Conservation (phyloP, 1,284 basidiomycete genomes). For the Trametes polyzona region DNA sequence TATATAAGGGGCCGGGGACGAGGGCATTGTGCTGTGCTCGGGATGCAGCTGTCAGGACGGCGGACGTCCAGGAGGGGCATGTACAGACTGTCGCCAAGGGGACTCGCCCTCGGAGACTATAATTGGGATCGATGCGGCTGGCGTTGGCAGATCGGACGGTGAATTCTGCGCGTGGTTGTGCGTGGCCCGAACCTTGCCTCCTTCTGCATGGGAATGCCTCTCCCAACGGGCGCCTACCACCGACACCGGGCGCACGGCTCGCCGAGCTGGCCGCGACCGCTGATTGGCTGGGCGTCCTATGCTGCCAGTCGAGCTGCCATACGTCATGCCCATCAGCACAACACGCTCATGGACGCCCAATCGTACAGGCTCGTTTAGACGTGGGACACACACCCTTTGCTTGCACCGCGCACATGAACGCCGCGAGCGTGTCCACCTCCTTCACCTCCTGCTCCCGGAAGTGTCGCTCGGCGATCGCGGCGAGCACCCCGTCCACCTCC, state of each 20-base stretch:
- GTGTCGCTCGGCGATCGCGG: conserved; percentile 68
- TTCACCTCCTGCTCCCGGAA: conserved; percentile 63
- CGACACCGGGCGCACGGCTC: conserved; percentile 2
- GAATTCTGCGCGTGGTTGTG: background rate
- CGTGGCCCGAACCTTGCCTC: background rate
- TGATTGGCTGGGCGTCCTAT: conserved; percentile 13
- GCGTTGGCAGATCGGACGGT: conserved; percentile 10
- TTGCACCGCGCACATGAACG: conserved; percentile 76
- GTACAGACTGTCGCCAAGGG: conserved; percentile 23
- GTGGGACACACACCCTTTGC: conserved; percentile 46
- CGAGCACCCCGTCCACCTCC: conserved; percentile 67
- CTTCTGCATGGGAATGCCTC: background rate
- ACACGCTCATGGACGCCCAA: conserved; percentile 5
- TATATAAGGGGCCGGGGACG: conserved; percentile 21
- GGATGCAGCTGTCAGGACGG: background rate
- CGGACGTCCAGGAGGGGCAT: conserved; percentile 5
- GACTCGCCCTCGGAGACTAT: conserved; percentile 11
- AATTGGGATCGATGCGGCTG: conserved; percentile 4
- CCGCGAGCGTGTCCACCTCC: conserved; percentile 79
- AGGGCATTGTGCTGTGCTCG: conserved; percentile 1
- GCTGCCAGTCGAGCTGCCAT: conserved; percentile 15
- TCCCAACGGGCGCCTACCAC: background rate
- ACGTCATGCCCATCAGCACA: conserved; percentile 17
- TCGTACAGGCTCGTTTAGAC: conserved; percentile 6
- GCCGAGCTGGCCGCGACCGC: conserved; percentile 14